A percentile compares a stretch with the other conserved stretches of the same genome.
These are phyloP conservation scores for Albophoma yamanashiensis DNA, from an alignment of 2,329 filamentous ascomycete species.

Conservation along the genomic window DNA sequence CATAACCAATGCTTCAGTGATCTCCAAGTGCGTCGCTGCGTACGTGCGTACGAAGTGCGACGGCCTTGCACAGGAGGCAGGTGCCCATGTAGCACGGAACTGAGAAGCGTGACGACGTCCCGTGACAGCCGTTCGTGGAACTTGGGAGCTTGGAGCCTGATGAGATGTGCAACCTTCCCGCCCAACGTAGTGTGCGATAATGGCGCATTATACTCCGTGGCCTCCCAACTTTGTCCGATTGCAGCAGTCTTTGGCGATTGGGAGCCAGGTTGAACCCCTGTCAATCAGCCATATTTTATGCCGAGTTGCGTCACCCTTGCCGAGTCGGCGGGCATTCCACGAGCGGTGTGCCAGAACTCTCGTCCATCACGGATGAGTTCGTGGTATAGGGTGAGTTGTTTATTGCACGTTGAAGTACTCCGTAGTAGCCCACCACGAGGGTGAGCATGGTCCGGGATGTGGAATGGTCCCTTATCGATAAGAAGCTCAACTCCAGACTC, in stretches of 20 bases:
- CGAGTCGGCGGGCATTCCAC: background rate
- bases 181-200: background rate
- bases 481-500: background rate
- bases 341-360: background rate
- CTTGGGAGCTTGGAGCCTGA: no score
- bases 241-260: background rate
- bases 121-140: background rate
- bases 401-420: no score
- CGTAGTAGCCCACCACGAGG: background rate
- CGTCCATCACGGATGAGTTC: background rate
- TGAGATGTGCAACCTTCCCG: background rate
- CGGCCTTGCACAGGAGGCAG: background rate
- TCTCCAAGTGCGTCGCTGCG: no score
- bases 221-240: background rate
- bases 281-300: background rate
- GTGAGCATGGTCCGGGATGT: background rate
- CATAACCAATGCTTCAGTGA: background rate
- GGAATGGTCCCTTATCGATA: background rate
- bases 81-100: background rate
- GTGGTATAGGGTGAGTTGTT: no score
- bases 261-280: background rate
- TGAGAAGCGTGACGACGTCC: background rate
- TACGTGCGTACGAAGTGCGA: no score
- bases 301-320: background rate
- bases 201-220: background rate